phyloP scores from a whole-genome alignment of 805 yeast species.

The Dipodascopsis uninucleata region DNA sequence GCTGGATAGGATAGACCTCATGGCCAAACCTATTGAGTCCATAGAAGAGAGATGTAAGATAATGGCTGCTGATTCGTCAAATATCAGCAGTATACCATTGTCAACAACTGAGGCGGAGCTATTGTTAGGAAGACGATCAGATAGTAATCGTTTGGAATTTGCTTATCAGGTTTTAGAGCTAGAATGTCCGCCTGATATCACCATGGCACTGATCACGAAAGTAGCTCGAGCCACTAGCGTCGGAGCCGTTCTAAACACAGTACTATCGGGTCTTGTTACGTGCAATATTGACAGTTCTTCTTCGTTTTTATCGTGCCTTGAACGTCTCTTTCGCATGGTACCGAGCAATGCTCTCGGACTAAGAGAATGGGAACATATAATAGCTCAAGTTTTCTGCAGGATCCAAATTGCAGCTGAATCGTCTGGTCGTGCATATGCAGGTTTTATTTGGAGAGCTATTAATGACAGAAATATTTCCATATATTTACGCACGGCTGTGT shows the following conservation, averaged over 20 bases:
- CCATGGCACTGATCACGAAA: slow-evolving; percentile 4
- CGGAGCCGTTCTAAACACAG: slow-evolving; percentile 8
- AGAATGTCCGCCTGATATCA: slow-evolving; percentile 5
- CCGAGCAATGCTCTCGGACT: not conserved
- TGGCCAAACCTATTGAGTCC: too few species aligned
- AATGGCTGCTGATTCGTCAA: too few species aligned
- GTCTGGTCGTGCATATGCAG: slow-evolving; percentile 8
- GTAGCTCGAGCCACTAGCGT: not conserved
- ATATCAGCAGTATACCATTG: too few species aligned
- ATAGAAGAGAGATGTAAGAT: too few species aligned
- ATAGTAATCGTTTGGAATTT: too few species aligned
- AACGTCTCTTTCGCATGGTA: not conserved
- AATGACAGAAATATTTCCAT: slow-evolving; percentile 4
- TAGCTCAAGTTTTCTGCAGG: slow-evolving; percentile 1
- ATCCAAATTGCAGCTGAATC: slow-evolving; percentile 1
- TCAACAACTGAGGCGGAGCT: too few species aligned
- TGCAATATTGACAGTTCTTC: not conserved
- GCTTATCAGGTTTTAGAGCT: slow-evolving; percentile 4
- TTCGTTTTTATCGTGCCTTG: slow-evolving; percentile 4
- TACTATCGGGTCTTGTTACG: slow-evolving; percentile 1
- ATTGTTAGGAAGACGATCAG: too few species aligned
- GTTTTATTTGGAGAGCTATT: slow-evolving; percentile 5
- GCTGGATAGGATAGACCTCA: slow-evolving; percentile 8
- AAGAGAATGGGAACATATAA: slow-evolving; percentile 9
- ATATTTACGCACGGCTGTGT: slow-evolving; percentile 3